Base-by-base conservation (phyloP, 1,139 yeast species). In the Candida sp. region DNA sequence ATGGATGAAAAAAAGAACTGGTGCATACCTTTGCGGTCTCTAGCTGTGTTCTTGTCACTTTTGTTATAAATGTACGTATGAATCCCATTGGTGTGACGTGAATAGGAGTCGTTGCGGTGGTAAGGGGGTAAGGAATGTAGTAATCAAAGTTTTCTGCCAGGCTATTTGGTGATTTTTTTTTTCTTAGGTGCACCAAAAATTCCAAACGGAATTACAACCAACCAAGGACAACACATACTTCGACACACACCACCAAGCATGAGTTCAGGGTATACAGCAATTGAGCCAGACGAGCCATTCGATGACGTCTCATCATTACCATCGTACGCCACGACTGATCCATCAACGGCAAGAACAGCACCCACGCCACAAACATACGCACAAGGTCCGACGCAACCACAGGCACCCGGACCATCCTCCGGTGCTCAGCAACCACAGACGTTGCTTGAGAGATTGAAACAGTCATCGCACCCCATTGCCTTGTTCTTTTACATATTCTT, bases 401-500 rank as follows among this genome's bases (percentile, higher is more conserved):
- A 45, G 22, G 39, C 41, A 28, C 5, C 37, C 23, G 17, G 11
- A 12, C 12, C 51, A 42, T n/a, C 47, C 48, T 8, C 40, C 39
- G 28, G 32, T 47, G 41, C 55, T 65, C 11, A 7, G 4, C 40
- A 26, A 43, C 40, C 46, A 26, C 41, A 23, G 9, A 57, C 72
- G 4, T 64, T 68, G 64, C 49, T 62, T 7, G 63, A 69, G 48
- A 58, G 63, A 50, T 57, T 70, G n/a, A 66, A 61, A 52, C 73
- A 87, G 63, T 88, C 96, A 5, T 85, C 96, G n/a, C 96, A 90
- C 64, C 96, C 96, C 6, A 70, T 88, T 26, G 96, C 96, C 1
- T 72, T 89, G 8, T 55, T 87, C 9, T 85, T 83, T 64, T 90
- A 80, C 65, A 72, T 90, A 12, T 77, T 78, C 42, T 83, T 90